Base-by-base conservation (phyloP, 2,329 filamentous ascomycete genomes). In the Beauveria medogensis region DNA sequence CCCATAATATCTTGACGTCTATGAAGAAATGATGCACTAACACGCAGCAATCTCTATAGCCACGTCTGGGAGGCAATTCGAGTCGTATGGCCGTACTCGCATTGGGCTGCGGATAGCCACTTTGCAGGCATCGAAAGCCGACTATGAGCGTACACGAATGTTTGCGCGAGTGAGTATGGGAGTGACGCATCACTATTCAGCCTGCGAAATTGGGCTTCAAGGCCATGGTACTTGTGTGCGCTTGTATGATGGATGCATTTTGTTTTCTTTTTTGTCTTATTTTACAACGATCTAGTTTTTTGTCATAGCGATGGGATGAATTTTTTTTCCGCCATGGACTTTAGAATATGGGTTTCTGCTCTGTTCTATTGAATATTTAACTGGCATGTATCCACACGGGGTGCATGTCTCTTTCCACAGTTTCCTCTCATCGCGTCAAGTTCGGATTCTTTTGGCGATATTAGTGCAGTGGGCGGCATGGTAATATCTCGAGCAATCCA, bases 51-150 rank as follows among this genome's bases (percentile, higher is more conserved):
- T 65, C 64, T 65, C 63, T 62, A 66, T 66, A 91, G 90, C 64
- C 89, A 96, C 73, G 93, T 97, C 64, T 97, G 92, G 91, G 93
- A 97, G 75, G 93, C 92, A 28, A 86, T 99, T 72, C 86, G 88
- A 62, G 80, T 89, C 65, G 88, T 99, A 65, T 99, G 94, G 94
- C 94, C 94, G 2, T 91, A 96, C 68, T 87, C 84, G 46, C 84
- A 89, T 67, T 96, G 92, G 89, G 89, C 91, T 22, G 86, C 87
- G 63, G 86, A 91, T 69, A 82, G 86, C 67, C 83, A 76, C 61
- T 80, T 85, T 73, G 81, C 85, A 62, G 82, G 85, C 51, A 79
- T 94, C 63, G 91, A 96, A 75, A 92, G 89, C 73, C 85, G 90
- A 67, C 77, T 97, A 74, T 96, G 80, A 79, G 54, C 12, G 12